Base-by-base conservation (phyloP, 192 early-diverging fungal species). In the Coemansia sp. region DNA sequence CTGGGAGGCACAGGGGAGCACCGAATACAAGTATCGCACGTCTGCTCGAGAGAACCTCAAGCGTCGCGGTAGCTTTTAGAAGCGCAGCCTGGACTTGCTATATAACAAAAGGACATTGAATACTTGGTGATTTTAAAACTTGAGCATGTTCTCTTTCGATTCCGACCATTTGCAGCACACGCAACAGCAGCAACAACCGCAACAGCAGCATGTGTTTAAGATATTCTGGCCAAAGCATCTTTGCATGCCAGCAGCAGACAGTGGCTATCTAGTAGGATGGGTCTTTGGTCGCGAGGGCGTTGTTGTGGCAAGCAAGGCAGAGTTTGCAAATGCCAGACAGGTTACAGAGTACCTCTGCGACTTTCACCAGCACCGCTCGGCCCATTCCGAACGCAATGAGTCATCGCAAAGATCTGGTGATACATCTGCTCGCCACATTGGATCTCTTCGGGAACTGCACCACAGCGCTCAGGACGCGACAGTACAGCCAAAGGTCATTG, bases 51-150 rank as follows among this genome's bases (percentile, higher is more conserved):
- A 81, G 36, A 76, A 85, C 39, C 68, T 85, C n/a, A 77, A 73
- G 54, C 84, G 84, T 16, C 73, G 84, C 6, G 84, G 84, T 37
- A 85, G 84, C 65, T 85, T 85, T 46, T 85, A 59, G 67, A 3
- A 16, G 41, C 6, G n/a, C 52, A 41, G 12, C 60, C 18, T 60
- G 10, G 16, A 26, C 48, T 37, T 3, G 36, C 13, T 13, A 49
- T 49, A 13, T n/a, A 49, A n/a, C 18, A 0, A 3, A 13, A 49
- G 6, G 6, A 13, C 2, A 49, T n/a, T 49, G 47, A 12, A 49
- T 49, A 32, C 4, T 32, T 32, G 2, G 32, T 32, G 32, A 4
- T 32, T 32, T 32, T 32, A 32, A 32, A 32, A 32, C 32, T 4
- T 32, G 32, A 32, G 32, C 32, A 32, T 32, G 32, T 32, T 32